phyloP scores from a whole-genome alignment of 2,329 filamentous ascomycete genomes.

The Exophiala oligosperma region DNA sequence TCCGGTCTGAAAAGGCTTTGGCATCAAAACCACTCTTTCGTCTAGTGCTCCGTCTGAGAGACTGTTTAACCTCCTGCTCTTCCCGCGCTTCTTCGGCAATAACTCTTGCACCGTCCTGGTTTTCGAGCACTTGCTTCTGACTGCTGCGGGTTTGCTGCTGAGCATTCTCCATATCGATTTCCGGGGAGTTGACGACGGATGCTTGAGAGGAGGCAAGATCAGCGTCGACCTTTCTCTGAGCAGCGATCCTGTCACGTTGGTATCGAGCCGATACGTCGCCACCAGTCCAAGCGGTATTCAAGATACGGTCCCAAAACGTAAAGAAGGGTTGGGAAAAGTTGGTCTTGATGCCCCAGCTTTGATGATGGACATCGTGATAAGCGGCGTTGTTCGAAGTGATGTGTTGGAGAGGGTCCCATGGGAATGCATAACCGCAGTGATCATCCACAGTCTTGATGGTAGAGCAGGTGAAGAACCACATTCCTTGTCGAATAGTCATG shows the following conservation, averaged over 20 bases:
- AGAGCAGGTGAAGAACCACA: conserved; percentile 84
- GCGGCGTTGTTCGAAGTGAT: conserved; percentile 92
- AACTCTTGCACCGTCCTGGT: conserved; percentile 37
- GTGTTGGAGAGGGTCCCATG: conserved; percentile 90
- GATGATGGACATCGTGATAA: conserved; percentile 98
- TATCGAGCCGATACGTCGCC: conserved; percentile 61
- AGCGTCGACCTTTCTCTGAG: conserved; percentile 57
- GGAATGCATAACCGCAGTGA: conserved; percentile 94
- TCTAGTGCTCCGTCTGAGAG: conserved; percentile 28
- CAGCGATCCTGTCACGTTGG: conserved; percentile 55
- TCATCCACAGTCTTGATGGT: conserved; percentile 97
- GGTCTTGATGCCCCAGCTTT: conserved; percentile 95
- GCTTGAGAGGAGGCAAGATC: conserved; percentile 40
- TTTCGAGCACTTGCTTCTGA: conserved; percentile 43
- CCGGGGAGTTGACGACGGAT: conserved; percentile 30
- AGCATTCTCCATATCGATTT: conserved; percentile 33
- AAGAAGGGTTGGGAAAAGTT: conserved; percentile 61
- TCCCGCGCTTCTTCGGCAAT: conserved; percentile 43
- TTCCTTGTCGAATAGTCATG: conserved; percentile 82
- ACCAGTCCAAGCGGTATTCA: conserved; percentile 82
- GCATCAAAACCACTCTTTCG: conserved; percentile 33
- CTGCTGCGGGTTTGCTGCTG: conserved; percentile 39
- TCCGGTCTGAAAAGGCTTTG: conserved; percentile 32
- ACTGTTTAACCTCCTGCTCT: conserved; percentile 35
- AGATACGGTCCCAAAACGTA: conserved; percentile 85